Conservation (phyloP, 306 rosid genomes). For the Quercus variabilis region DNA sequence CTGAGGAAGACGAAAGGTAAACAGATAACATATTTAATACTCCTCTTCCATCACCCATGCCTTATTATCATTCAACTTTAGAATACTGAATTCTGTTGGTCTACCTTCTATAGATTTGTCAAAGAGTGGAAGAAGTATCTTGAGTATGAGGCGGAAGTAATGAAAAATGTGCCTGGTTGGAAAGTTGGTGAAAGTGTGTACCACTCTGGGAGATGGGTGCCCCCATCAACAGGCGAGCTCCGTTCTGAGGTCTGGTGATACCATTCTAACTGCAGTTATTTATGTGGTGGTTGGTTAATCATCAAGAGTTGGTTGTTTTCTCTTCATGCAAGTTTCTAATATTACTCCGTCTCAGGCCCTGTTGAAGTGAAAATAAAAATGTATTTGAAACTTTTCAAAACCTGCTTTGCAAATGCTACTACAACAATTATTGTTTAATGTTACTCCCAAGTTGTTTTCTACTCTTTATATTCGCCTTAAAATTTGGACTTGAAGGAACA, state of each 20-base stretch:
- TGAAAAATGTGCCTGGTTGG: conserved; percentile 99
- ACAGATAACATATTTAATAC: not conserved
- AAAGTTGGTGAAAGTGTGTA: conserved; percentile 95
- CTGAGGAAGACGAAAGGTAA: conserved; percentile 99
- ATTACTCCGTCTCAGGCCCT: conserved; percentile 20
- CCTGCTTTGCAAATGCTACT: conserved; percentile 13
- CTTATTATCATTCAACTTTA: not conserved
- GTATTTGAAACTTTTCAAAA: conserved; percentile 24
- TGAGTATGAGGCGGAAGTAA: conserved; percentile 91
- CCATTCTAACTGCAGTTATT: conserved; percentile 18
- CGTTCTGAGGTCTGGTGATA: conserved; percentile 96
- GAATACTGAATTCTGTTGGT: conserved; percentile 2
- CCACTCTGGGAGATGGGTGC: conserved; percentile 93
- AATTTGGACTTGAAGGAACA: not conserved
- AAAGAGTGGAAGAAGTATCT: conserved; percentile 96
- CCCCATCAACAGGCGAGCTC: conserved; percentile 90
- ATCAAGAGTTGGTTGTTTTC: conserved; percentile 17
- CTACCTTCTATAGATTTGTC: conserved; percentile 60
- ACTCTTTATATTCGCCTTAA: not conserved
- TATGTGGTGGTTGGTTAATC: conserved; percentile 1
- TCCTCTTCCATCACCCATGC: not conserved
- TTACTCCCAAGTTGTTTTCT: not conserved
- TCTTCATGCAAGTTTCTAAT: conserved; percentile 23
- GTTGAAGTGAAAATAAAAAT: conserved; percentile 52
- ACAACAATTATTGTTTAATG: conserved; percentile 4